Conservation (phyloP, 1,139 yeast genomes). For the Geotrichum carabidarum region DNA sequence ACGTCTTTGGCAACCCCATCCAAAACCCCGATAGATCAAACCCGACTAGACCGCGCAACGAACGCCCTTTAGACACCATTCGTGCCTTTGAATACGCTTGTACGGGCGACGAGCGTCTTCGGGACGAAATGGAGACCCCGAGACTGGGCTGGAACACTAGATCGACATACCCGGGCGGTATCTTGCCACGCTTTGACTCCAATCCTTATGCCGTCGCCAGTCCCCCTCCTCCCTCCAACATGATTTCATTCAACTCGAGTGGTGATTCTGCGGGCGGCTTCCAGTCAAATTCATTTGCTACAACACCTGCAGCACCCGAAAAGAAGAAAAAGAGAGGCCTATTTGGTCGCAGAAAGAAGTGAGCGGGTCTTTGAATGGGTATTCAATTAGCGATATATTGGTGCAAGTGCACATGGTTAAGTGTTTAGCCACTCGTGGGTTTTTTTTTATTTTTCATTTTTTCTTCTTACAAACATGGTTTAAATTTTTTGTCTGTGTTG, state of each 20-base stretch:
- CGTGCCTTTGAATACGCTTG: conserved; percentile 88
- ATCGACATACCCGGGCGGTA: conserved; percentile 45
- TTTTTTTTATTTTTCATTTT: too few relatives aligned
- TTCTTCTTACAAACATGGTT: too few relatives aligned
- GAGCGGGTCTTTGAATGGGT: conserved; percentile 5
- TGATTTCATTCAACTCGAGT: conserved; percentile 27
- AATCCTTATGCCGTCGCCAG: conserved; percentile 39
- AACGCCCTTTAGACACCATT: conserved; percentile 92
- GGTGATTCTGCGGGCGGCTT: conserved; percentile 49
- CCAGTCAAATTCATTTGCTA: conserved; percentile 45
- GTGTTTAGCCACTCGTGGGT: too few relatives aligned
- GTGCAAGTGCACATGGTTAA: background rate
- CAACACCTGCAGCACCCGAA: conserved; percentile 30
- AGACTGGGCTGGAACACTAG: conserved; percentile 75
- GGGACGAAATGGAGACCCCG: conserved; percentile 73
- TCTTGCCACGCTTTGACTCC: conserved; percentile 33
- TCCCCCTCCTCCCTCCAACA: conserved; percentile 31
- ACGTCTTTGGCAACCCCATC: conserved; percentile 79
- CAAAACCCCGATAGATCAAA: conserved; percentile 75
- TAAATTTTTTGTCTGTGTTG: too few relatives aligned
- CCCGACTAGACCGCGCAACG: conserved; percentile 88
- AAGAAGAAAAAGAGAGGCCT: conserved; percentile 68
- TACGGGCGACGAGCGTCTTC: conserved; percentile 73
- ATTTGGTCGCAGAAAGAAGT: conserved; percentile 64
- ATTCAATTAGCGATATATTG: background rate